These are phyloP conservation scores for Ottelia alismoides DNA, from an alignment of 106 monocot genomes.

Conservation along the genomic window DNA sequence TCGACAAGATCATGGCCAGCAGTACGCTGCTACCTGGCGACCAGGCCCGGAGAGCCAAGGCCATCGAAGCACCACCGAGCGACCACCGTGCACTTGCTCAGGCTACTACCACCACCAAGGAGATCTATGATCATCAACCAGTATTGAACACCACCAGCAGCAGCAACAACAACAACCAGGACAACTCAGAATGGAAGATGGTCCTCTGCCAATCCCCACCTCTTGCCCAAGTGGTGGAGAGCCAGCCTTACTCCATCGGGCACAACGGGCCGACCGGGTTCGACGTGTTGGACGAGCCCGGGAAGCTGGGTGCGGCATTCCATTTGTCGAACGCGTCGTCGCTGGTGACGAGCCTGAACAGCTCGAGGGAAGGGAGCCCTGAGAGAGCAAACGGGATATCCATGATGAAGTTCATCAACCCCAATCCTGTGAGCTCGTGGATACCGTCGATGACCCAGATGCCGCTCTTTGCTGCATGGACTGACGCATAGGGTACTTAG, in stretches of 20 bases:
- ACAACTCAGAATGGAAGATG: slow-evolving; percentile 28
- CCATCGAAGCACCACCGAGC: neutral
- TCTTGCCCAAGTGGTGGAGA: neutral
- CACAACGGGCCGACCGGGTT: neutral
- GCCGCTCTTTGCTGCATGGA: slow-evolving; percentile 85
- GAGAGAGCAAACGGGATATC: slow-evolving; percentile 32
- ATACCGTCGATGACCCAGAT: slow-evolving; percentile 47
- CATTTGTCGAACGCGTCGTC: slow-evolving; percentile 46
- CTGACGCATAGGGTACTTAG: slow-evolving; percentile 15
- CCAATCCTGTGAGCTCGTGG: slow-evolving; percentile 32
- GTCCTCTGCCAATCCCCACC: slow-evolving; percentile 22
- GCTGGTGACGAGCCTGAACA: slow-evolving; percentile 41
- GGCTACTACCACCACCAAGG: neutral
- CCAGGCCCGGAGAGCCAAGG: slow-evolving; percentile 42
- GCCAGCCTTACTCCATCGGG: neutral
- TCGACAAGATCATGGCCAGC: slow-evolving; percentile 67
- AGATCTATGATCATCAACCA: too few species aligned
- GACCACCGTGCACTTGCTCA: neutral
- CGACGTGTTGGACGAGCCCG: slow-evolving; percentile 13
- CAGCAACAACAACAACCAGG: slow-evolving; percentile 2
- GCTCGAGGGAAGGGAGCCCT: slow-evolving; percentile 59
- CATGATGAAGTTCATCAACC: slow-evolving; percentile 25
- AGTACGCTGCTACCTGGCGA: slow-evolving; percentile 56
- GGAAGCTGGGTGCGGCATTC: slow-evolving; percentile 6
- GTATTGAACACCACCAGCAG: neutral